phyloP scores from a whole-genome alignment of 805 yeast species.

The Lipomyces chichibuensis region DNA sequence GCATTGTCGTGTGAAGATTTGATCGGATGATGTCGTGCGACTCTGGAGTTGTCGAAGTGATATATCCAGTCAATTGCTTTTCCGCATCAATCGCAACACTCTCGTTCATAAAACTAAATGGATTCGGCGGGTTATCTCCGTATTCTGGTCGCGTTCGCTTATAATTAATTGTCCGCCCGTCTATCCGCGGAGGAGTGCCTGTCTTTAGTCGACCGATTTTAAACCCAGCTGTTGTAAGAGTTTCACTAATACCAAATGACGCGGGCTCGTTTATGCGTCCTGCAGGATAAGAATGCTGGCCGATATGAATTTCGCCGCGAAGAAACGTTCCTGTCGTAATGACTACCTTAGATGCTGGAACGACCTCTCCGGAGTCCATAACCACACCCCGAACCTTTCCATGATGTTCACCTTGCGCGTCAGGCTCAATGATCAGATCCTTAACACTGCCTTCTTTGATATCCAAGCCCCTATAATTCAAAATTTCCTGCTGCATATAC shows the following conservation, averaged over 20 bases:
- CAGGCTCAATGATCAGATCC: conserved; percentile 68
- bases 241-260: conserved; percentile 82
- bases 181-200: conserved; percentile 94
- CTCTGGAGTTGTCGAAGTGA: conserved; percentile 74
- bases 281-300: conserved; percentile 75
- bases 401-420: conserved; percentile 20
- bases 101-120: conserved; percentile 86
- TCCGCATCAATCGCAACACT: conserved; percentile 54
- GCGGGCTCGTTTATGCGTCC: conserved; percentile 95
- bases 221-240: conserved; percentile 77
- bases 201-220: conserved; percentile 87
- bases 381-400: conserved; percentile 62
- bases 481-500: conserved; percentile 75
- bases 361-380: conserved; percentile 63
- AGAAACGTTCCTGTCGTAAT: conserved; percentile 95
- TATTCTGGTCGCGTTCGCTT: conserved; percentile 63
- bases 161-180: conserved; percentile 71
- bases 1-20: conserved; percentile 82
- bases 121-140: conserved; percentile 83
- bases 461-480: conserved; percentile 54
- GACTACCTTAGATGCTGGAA: conserved; percentile 69
- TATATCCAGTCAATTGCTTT: conserved; percentile 61
- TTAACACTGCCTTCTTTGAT: conserved; percentile 77
- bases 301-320: conserved; percentile 93
- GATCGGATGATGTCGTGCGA: conserved; percentile 69